These are phyloP conservation scores for Thelonectria olida DNA, from an alignment of 2,329 filamentous ascomycete genomes.

Conservation along the genomic window DNA sequence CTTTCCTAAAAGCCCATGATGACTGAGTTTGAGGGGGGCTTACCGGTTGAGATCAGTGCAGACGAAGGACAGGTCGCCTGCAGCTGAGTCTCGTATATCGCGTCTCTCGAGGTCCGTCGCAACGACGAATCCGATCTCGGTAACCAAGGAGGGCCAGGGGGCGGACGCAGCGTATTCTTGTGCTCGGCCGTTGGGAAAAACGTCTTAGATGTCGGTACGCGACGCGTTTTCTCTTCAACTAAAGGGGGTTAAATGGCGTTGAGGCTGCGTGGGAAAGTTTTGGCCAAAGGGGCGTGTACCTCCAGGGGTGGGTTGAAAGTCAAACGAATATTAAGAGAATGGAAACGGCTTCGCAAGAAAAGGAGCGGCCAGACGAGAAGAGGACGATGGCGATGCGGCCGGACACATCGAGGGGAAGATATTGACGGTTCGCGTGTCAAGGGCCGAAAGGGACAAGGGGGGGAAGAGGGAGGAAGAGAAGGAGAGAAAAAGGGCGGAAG, in stretches of 20 bases:
- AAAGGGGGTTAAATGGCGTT: slow-evolving; percentile 38
- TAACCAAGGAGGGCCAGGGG: slow-evolving; percentile 23
- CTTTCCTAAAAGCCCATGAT: slow-evolving; percentile 14
- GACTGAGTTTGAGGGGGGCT: slow-evolving; percentile 33
- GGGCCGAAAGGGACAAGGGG: slow-evolving; percentile 20
- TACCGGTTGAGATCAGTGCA: slow-evolving; percentile 70
- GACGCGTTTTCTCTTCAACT: slow-evolving; percentile 45
- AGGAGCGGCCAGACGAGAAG: slow-evolving; percentile 36
- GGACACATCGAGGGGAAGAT: slow-evolving; percentile 44
- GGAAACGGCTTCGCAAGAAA: slow-evolving; percentile 41
- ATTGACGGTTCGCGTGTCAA: slow-evolving; percentile 26
- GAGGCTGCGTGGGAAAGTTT: slow-evolving; percentile 34
- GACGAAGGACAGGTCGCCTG: slow-evolving; percentile 68
- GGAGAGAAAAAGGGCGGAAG: slow-evolving; percentile 8
- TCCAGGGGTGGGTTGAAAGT: slow-evolving; percentile 32
- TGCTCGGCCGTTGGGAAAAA: slow-evolving; percentile 29
- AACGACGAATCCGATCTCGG: slow-evolving; percentile 37
- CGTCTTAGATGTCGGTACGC: slow-evolving; percentile 34
- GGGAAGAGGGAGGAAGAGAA: not conserved
- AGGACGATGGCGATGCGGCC: slow-evolving; percentile 39
- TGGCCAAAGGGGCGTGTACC: slow-evolving; percentile 31
- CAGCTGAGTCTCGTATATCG: slow-evolving; percentile 62
- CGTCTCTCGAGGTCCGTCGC: slow-evolving; percentile 41
- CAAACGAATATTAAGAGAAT: slow-evolving; percentile 31
- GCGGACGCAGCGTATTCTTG: slow-evolving; percentile 25